Conservation (phyloP, 257 asterid genomes). For the Fraxinus excelsior region DNA sequence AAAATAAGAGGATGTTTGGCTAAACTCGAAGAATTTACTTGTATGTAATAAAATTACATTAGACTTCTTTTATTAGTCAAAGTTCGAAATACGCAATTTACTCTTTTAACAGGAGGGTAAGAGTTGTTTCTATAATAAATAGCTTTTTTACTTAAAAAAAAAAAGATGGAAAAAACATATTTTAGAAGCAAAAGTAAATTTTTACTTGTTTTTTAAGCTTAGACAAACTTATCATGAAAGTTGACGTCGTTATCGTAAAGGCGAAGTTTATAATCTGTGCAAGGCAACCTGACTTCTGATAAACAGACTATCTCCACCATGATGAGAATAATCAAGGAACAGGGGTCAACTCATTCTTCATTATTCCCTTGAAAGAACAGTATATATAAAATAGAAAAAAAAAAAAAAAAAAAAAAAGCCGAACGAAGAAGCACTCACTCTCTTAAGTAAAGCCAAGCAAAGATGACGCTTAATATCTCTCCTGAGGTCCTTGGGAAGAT, state of each 20-base stretch:
- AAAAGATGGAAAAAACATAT: neutral
- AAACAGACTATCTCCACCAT: neutral
- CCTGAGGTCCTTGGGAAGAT: constrained; percentile 97
- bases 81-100: neutral
- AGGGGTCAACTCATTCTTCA: neutral
- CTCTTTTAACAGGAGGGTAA: neutral
- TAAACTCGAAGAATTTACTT: neutral
- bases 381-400: neutral
- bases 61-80: neutral
- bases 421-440: constrained; percentile 51
- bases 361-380: neutral
- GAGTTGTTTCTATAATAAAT: neutral
- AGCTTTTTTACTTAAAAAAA: neutral
- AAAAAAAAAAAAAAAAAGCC: too few species aligned
- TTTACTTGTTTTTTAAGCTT: neutral
- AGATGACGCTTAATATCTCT: constrained; percentile 97
- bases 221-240: too few species aligned
- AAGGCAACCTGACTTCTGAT: neutral
- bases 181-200: neutral
- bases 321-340: neutral
- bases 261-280: too few species aligned
- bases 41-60: neutral
- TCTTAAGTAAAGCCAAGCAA: constrained; percentile 81
- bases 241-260: neutral
- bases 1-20: neutral